Conservation (phyloP, 257 asterid genomes). For the Solanum tarapatanum region DNA sequence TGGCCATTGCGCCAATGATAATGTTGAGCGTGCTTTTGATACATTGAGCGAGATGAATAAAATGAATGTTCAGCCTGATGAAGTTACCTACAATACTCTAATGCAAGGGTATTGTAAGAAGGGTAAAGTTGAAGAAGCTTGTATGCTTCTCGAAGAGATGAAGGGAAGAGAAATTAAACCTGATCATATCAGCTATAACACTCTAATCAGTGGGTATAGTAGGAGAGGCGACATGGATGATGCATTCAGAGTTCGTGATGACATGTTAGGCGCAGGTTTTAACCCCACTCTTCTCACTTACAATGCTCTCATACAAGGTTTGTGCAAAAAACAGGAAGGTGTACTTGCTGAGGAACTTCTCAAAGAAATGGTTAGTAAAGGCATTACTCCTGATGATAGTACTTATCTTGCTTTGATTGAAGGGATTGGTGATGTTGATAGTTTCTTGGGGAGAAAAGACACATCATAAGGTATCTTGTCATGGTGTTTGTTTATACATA, state of each 20-base stretch:
- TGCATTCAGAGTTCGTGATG: slow-evolving; percentile 30
- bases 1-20: slow-evolving; percentile 37
- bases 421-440: slow-evolving; percentile 19
- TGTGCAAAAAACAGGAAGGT: slow-evolving; percentile 28
- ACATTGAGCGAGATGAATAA: slow-evolving; percentile 34
- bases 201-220: slow-evolving; percentile 37
- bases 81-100: slow-evolving; percentile 35
- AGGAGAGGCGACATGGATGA: slow-evolving; percentile 32
- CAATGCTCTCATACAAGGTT: slow-evolving; percentile 44
- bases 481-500: not conserved
- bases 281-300: slow-evolving; percentile 29
- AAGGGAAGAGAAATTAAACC: slow-evolving; percentile 30
- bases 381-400: slow-evolving; percentile 41
- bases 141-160: slow-evolving; percentile 31
- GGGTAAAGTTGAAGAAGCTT: slow-evolving; percentile 45
- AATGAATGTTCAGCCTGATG: slow-evolving; percentile 39
- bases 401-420: slow-evolving; percentile 40
- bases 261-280: slow-evolving; percentile 32
- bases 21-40: slow-evolving; percentile 26
- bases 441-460: slow-evolving; percentile 6
- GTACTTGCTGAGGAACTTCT: slow-evolving; percentile 33
- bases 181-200: slow-evolving; percentile 34
- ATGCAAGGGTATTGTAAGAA: slow-evolving; percentile 42
- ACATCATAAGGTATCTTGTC: slow-evolving; percentile 6
- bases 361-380: slow-evolving; percentile 50